These are phyloP conservation scores for Paraphoma chrysanthemicola DNA, from an alignment of 2,329 filamentous ascomycete species.

Conservation along the genomic window DNA sequence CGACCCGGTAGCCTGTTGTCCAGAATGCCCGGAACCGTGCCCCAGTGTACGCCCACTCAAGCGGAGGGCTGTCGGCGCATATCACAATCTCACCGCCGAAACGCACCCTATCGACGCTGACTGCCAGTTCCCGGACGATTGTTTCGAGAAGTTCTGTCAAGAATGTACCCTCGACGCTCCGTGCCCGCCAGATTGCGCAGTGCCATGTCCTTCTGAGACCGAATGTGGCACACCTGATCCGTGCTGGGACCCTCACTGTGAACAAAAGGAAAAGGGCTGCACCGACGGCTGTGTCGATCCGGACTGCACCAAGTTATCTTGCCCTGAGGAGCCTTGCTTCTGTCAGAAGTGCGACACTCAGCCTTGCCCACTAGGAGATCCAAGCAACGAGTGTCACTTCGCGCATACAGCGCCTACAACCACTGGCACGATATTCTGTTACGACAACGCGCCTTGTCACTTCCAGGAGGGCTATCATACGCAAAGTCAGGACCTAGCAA, in stretches of 20 bases:
- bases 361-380: conserved; percentile 41
- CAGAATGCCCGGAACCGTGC: conserved; percentile 32
- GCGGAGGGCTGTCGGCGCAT: conserved; percentile 43
- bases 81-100: conserved; percentile 29
- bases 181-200: conserved; percentile 30
- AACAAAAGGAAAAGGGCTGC: conserved; percentile 34
- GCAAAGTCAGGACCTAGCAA: conserved; percentile 27
- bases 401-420: conserved; percentile 39
- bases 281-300: conserved; percentile 42
- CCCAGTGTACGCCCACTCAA: conserved; percentile 37
- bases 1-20: conserved; percentile 35
- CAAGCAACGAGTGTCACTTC: conserved; percentile 39
- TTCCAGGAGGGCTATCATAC: conserved; percentile 38
- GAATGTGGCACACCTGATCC: conserved; percentile 22
- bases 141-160: conserved; percentile 46
- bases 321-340: conserved; percentile 40
- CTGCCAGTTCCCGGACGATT: conserved; percentile 43
- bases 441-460: conserved; percentile 42
- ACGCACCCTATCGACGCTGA: conserved; percentile 26
- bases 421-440: conserved; percentile 44
- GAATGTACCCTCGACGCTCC: conserved; percentile 39
- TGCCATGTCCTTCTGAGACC: conserved; percentile 36
- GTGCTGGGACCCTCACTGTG: conserved; percentile 48
- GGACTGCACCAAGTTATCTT: conserved; percentile 42
- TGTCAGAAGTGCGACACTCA: conserved; percentile 42